A percentile compares a stretch with the other conserved stretches of the same genome.
These are phyloP conservation scores for Phytophthora vignae DNA, from an alignment of 352 stramenopile species.

Conservation along the genomic window DNA sequence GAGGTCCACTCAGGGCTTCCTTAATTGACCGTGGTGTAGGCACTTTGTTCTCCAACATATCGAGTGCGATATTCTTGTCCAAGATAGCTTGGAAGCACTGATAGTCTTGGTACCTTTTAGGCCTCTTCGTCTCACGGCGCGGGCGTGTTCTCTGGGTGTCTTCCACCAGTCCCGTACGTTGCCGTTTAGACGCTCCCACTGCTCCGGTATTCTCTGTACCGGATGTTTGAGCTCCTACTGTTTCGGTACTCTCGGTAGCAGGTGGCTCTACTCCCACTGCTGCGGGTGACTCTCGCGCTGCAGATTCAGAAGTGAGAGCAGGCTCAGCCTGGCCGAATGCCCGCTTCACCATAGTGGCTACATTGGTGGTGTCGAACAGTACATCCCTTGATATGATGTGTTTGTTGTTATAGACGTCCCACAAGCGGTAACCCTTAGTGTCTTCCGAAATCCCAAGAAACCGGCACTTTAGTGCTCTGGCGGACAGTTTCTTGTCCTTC, in stretches of 20 bases:
- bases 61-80: constrained; percentile 1
- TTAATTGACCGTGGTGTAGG: no score
- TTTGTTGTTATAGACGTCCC: constrained; percentile 20
- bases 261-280: background rate
- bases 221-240: no score
- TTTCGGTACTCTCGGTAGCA: no score
- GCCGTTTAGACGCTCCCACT: background rate
- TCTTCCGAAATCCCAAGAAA: constrained; percentile 15
- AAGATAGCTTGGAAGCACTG: constrained; percentile 20
- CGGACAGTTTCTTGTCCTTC: constrained; percentile 12
- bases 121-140: constrained; percentile 14
- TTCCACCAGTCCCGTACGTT: background rate
- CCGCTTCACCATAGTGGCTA: constrained; percentile 3
- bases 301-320: constrained; percentile 9
- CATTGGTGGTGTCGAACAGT: constrained; percentile 16
- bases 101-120: constrained; percentile 13
- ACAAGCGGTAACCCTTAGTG: constrained; percentile 12
- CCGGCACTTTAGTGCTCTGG: constrained; percentile 9
- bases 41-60: no score
- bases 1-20: no score
- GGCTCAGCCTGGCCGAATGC: background rate
- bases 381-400: background rate
- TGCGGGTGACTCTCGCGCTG: background rate
- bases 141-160: background rate
- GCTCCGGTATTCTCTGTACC: no score